Evolutionary conservation across 768 basidiomycete genomes (phyloP), one percentile per base, ranked within the genome.

Genomic region (Coprinopsis marcescibilis): DNA sequence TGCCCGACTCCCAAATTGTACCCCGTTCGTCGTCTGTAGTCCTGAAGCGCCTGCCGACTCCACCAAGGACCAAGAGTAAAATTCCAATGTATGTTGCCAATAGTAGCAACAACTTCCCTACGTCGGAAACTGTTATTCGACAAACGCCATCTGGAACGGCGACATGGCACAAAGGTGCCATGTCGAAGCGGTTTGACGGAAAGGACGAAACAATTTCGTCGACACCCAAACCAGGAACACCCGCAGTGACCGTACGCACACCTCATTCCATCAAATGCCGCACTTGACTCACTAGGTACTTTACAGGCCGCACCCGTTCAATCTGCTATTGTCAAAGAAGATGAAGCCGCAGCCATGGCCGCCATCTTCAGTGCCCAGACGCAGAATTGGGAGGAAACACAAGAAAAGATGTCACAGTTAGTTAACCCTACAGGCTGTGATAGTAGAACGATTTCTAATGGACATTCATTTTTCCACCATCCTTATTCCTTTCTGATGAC

Each of bases 361-460:
- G 94, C 94, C 56, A 96, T 99, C 89, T 94, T 98, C 65, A 85
- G 89, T 65, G 88, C 88, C 50, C 89, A 92, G 67, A 83, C 83
- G 32, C 83, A 89, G 53, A 89, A 93, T 67, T 99, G 95, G 96
- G 88, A 96, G 73, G 89, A 94, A 78, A 86, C 93, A 61, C 92
- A 97, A 72, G 93, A 97, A 77, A 92, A 95, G 78, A 97, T 99
- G 94, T 87, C 93, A 63, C 85, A 91, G 96, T 99, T 75, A 75
- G 94, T 93, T 73, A 80, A 69, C 71, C 73, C 75, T 76, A 72
- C 70, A 65, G 75, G 69, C 72, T 76, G 67, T 78, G 64, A 77
- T 84, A 82, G 80, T 85, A 84, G 76, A 69, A 55, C 63, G 57
- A 58, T 65, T 55, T 87, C 85, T 86, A 82, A 88, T 86, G 76